Conservation (phyloP, 371 early-diverging fungal species). For the Funneliformis caledonium region DNA sequence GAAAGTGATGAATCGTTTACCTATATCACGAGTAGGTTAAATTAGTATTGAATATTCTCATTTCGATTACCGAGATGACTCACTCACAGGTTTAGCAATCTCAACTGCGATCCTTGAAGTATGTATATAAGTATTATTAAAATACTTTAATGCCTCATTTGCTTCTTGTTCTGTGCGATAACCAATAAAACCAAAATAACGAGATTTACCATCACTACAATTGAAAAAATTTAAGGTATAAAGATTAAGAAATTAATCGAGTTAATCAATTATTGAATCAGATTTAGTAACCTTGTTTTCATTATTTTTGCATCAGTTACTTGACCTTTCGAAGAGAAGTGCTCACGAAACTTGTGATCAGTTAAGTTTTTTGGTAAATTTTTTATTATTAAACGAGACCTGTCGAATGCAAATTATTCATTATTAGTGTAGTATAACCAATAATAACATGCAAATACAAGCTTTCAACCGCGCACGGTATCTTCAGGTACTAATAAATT, state of each 20-base stretch:
- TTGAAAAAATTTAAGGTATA: background rate
- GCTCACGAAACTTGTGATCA: conserved; percentile 83
- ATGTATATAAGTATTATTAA: conserved; percentile 90
- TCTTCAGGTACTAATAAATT: too few species aligned
- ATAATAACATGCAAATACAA: background rate
- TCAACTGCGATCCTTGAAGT: conserved; percentile 87
- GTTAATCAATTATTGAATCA: background rate
- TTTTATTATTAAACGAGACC: conserved; percentile 84
- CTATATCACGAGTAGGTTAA: conserved; percentile 42
- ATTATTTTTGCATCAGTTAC: conserved; percentile 93
- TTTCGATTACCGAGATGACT: background rate
- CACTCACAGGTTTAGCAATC: conserved; percentile 78
- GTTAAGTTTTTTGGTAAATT: conserved; percentile 90
- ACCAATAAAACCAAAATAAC: conserved; percentile 93
- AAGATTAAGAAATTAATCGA: background rate
- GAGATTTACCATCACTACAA: conserved; percentile 72
- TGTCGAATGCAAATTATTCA: conserved; percentile 32
- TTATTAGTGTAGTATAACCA: too few species aligned
- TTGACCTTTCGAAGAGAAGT: conserved; percentile 83
- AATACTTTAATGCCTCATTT: conserved; percentile 77
- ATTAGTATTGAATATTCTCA: background rate
- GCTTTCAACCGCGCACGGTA: background rate
- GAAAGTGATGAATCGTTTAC: conserved; percentile 78
- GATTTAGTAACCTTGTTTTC: conserved; percentile 67
- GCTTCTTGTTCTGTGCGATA: conserved; percentile 87